Evolutionary conservation across 192 early-diverging fungal species (phyloP).

Genomic region (Gamsiella multidivaricata): DNA sequence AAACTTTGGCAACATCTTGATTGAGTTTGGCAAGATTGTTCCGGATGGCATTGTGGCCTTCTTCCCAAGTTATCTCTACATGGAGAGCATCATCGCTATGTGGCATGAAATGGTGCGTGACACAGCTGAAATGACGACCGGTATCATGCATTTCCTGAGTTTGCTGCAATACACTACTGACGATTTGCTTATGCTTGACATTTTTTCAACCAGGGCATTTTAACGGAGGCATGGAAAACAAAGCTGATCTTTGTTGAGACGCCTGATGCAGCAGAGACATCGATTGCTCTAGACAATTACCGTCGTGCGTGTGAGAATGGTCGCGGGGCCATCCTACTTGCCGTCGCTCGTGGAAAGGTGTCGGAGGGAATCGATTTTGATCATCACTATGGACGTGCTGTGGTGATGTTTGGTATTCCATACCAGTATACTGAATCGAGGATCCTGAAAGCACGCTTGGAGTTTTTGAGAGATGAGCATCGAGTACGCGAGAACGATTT

Average conservation of each 20-base stretch:
- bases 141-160: too few species aligned
- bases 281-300: conserved; percentile 95
- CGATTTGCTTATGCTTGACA: neutral
- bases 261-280: conserved; percentile 97
- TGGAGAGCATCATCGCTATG: conserved; percentile 98
- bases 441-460: conserved; percentile 94
- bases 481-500: conserved; percentile 99
- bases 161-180: neutral
- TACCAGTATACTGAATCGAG: conserved; percentile 99
- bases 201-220: conserved; percentile 72
- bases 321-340: conserved; percentile 94
- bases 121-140: too few species aligned
- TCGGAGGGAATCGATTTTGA: conserved; percentile 99
- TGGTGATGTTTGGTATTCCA: conserved; percentile 99
- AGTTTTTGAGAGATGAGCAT: conserved; percentile 94
- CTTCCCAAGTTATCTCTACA: conserved; percentile 98
- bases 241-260: conserved; percentile 99
- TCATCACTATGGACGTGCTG: conserved; percentile 98
- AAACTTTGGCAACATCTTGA: conserved; percentile 97
- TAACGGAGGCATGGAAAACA: conserved; percentile 94
- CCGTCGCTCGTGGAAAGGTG: conserved; percentile 98
- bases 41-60: conserved; percentile 99
- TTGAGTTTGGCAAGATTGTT: conserved; percentile 92
- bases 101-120: conserved; percentile 96
- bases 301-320: conserved; percentile 97